These are phyloP conservation scores for Balakata baccata DNA, from an alignment of 345 rosid genomes.

Conservation along the genomic window DNA sequence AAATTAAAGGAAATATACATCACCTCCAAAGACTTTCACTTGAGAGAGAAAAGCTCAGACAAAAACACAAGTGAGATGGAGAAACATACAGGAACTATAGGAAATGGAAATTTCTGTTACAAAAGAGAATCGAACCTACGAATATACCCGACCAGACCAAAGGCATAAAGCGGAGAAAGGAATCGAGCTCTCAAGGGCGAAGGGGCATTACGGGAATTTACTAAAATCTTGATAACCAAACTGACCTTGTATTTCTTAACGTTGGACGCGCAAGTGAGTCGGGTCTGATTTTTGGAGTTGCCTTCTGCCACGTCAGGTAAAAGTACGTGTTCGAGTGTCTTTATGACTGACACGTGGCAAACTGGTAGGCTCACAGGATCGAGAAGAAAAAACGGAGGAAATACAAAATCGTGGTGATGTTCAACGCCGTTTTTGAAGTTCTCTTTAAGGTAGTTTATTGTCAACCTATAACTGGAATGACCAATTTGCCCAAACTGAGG, in stretches of 20 bases:
- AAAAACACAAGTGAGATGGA: background rate
- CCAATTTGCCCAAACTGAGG: background rate
- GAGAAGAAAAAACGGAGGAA: conserved; percentile 3
- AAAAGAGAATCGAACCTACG: conserved; percentile 35
- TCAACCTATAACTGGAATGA: background rate
- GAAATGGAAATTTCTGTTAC: conserved; percentile 8
- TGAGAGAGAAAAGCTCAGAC: conserved; percentile 4
- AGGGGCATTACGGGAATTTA: conserved; percentile 28
- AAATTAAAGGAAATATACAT: conserved; percentile 10
- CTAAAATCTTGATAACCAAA: conserved; percentile 10
- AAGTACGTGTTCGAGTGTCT: conserved; percentile 1
- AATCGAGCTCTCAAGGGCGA: background rate
- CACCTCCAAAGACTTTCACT: conserved; percentile 19
- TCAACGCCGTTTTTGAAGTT: background rate
- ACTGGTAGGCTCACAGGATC: background rate
- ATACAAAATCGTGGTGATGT: no score
- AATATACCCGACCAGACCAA: conserved; percentile 44
- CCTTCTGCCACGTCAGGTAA: conserved; percentile 10
- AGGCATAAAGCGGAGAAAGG: conserved; percentile 11
- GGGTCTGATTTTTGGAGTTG: background rate
- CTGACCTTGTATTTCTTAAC: conserved; percentile 12
- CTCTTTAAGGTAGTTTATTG: background rate
- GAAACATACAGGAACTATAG: background rate
- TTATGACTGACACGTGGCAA: conserved; percentile 25
- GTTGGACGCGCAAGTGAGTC: conserved; percentile 9